Evolutionary conservation across 148 eudicot genomes (phyloP).

Genomic region (Amaranthus palmeri): DNA sequence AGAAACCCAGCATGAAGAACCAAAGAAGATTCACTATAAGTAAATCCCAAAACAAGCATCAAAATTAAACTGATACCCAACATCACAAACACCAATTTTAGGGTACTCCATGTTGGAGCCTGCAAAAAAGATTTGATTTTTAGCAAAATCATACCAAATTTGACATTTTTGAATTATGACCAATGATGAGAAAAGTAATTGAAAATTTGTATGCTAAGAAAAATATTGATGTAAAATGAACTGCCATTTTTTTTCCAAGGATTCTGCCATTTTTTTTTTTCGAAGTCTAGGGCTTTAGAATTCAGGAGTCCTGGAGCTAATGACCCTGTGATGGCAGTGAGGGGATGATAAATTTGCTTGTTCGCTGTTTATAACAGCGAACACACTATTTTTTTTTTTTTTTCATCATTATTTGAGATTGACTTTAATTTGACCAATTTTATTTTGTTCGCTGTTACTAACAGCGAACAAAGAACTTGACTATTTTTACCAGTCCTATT

Average conservation of each 20-base stretch:
- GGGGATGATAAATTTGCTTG: too few species aligned
- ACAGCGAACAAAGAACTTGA: too few species aligned
- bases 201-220: neutral
- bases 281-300: neutral
- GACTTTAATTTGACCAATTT: too few species aligned
- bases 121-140: slow-evolving; percentile 17
- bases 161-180: too few species aligned
- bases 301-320: neutral
- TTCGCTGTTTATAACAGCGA: too few species aligned
- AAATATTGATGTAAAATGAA: neutral
- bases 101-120: slow-evolving; percentile 83
- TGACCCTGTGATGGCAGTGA: too few species aligned
- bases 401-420: too few species aligned
- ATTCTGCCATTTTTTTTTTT: neutral
- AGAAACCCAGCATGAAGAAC: slow-evolving; percentile 71
- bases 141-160: too few species aligned
- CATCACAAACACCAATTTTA: slow-evolving; percentile 71
- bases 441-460: too few species aligned
- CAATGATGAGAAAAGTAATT: neutral
- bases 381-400: too few species aligned
- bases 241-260: slow-evolving; percentile 48
- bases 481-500: too few species aligned
- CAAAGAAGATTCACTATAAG: slow-evolving; percentile 62
- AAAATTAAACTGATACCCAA: slow-evolving; percentile 63
- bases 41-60: slow-evolving; percentile 76